A percentile compares a stretch with the other conserved stretches of the same genome.
phyloP scores from a whole-genome alignment of 106 monocot species.

The Agapanthus africanus region DNA sequence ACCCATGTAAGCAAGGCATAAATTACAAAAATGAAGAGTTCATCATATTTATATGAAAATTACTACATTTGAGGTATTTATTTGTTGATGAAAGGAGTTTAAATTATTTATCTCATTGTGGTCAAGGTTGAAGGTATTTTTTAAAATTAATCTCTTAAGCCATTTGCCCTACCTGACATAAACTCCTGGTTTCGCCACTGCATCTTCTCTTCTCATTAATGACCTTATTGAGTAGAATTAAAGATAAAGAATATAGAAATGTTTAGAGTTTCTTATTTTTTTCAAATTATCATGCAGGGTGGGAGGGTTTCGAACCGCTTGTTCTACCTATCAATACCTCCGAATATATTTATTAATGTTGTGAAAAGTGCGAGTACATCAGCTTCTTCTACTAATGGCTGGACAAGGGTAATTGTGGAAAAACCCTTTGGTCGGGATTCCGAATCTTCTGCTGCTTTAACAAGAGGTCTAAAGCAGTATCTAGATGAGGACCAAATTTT shows the following conservation, averaged over 20 bases:
- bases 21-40: no score
- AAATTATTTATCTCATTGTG: no score
- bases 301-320: constrained; percentile 52
- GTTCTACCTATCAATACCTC: constrained; percentile 58
- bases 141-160: no score
- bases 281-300: constrained; percentile 21
- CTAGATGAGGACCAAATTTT: constrained; percentile 64
- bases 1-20: no score
- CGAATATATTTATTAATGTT: constrained; percentile 60
- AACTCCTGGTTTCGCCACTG: no score
- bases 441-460: constrained; percentile 59
- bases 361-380: constrained; percentile 51
- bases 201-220: neutral
- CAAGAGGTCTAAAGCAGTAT: constrained; percentile 44
- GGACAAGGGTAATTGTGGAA: constrained; percentile 71
- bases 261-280: neutral
- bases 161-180: no score
- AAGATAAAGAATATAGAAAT: neutral
- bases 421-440: constrained; percentile 68
- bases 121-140: no score
- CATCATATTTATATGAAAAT: no score
- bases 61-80: no score
- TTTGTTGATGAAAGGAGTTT: no score
- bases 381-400: constrained; percentile 56
- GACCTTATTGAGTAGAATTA: neutral